Base-by-base conservation (phyloP, 2,329 filamentous ascomycete species). In the Albophoma yamanashiensis region DNA sequence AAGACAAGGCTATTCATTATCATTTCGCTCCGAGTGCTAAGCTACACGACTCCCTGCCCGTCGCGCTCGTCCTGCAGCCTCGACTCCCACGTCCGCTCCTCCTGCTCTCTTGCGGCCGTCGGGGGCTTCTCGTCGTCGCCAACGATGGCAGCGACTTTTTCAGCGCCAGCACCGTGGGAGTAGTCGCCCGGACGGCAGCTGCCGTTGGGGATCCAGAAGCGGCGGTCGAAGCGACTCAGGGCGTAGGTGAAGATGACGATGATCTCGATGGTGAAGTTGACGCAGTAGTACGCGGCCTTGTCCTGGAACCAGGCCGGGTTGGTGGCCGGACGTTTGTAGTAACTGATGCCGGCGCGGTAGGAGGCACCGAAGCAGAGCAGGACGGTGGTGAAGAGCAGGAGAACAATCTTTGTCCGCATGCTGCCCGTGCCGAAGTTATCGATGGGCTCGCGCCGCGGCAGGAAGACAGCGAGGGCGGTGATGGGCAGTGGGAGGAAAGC, bases 231-330 rank as follows among this genome's bases (percentile, higher is more conserved):
- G 39, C 91, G 82, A 25, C 81, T 73, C 20, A 88, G 68, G 0
- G 86, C 80, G 73, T 89, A 93, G 11, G 86, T 74, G 58, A 79
- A 81, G 5, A 93, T 79, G 43, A 91, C 84, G 31, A 88, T 69
- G 47, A 92, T 75, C 73, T 96, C 92, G 43, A 92, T 78, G 20
- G 76, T 77, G 69, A 89, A 95, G 74, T 90, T 89, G 76, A 94
- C 89, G 68, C 85, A 75, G 75, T 94, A 96, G 76, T 91, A 96
- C 67, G 82, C 84, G 1, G 85, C 82, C 70, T 87, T 89, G 67
- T 77, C 77, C 67, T 91, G 82, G 70, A 87, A 93, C 81, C 86
- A 89, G 6, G 86, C 86, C 2, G 89, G 85, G 60, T 83, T 50
- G 14, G 53, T 75, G 60, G 68, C 66, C 4, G 78, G 83, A 36